Evolutionary conservation across 371 early-diverging fungal genomes (phyloP), one percentile per base, ranked within the genome.

Genomic region (Rhizopus stolonifer): DNA sequence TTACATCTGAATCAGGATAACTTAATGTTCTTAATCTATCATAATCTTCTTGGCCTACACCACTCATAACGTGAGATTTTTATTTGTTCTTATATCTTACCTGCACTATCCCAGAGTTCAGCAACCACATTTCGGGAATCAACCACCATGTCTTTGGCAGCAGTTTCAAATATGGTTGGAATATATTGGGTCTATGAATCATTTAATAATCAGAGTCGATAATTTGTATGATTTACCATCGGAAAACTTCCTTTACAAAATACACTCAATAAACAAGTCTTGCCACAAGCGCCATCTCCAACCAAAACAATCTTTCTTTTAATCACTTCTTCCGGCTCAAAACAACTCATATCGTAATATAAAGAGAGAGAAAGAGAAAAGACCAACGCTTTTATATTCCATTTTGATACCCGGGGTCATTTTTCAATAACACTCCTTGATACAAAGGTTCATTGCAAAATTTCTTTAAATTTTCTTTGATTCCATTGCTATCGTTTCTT

Each of bases 91-190:
- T 17, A 21, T 10, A 9, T 44, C 23, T 52, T 51, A 55, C 61
- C 92, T 45, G 89, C 90, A n/a, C 93, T 94, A 74, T 93, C 95
- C 90, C 91, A 92, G 29, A 94, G 66, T 19, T 86, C 86, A 22
- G 92, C 64, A 53, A 83, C 83, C 46, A 89, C 81, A 15, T 83
- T 83, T 57, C 84, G 83, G 29, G 85, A 82, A 57, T 87, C 84
- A 0, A 88, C 83, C 70, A 81, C 83, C 13, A 90, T 80, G 40
- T 87, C 84, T 23, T 85, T 85, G 0, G 83, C 84, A 65, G 88
- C 89, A 68, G 88, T 89, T 65, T 91, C 91, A 66, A 93, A 92
- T 34, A 87, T 84, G 6, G 86, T 86, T 25, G 86, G 86, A 32
- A 60, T 52, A 54, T 71, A 74, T 21, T 51, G 51, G 48, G 67